Conservation (phyloP, 2,329 filamentous ascomycete genomes). For the Aureobasidium uvarum region DNA sequence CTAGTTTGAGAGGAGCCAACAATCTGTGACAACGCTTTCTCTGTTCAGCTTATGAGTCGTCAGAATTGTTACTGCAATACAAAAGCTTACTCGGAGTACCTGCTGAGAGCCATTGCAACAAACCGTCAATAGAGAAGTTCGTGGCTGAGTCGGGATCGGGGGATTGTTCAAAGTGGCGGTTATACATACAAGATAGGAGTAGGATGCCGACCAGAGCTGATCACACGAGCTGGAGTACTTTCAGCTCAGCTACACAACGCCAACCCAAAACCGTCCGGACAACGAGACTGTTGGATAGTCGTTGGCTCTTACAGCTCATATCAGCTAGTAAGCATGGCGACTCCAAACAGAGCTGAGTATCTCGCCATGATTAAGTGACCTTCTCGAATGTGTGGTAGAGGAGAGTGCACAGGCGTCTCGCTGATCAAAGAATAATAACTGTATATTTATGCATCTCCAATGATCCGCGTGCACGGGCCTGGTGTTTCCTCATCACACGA, state of each 20-base stretch:
- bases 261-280: not conserved
- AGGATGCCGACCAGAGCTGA: not conserved
- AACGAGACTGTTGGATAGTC: not conserved
- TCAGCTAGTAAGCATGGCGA: not conserved
- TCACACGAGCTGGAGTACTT: not conserved
- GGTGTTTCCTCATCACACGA: not conserved
- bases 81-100: not conserved
- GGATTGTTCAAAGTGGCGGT: no score
- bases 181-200: not conserved
- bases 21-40: not conserved
- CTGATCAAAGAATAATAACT: not conserved
- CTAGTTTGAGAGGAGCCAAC: no score
- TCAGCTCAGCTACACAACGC: not conserved
- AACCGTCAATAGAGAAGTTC: not conserved
- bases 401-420: not conserved
- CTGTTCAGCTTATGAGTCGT: not conserved
- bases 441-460: conserved; percentile 4
- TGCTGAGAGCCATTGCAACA: not conserved
- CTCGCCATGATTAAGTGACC: not conserved
- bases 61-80: not conserved
- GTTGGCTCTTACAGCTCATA: not conserved
- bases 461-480: conserved; percentile 3
- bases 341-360: not conserved
- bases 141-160: not conserved
- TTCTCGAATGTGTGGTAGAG: not conserved